These are phyloP conservation scores for Chenopodium berlandieri DNA, from an alignment of 148 eudicot genomes.

Conservation along the genomic window DNA sequence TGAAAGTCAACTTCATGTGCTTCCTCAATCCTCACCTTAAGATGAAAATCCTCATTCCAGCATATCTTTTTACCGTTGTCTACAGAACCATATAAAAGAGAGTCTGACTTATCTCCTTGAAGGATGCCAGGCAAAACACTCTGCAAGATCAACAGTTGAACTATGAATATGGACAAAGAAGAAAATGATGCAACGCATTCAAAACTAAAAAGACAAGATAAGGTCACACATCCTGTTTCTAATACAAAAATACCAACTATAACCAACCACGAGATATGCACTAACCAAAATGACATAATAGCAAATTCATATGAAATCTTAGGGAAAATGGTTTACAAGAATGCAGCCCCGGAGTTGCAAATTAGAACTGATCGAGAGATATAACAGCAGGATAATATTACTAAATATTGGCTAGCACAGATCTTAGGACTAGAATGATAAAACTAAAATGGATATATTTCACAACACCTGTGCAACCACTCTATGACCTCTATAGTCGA, in stretches of 20 bases:
- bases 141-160: conserved; percentile 39
- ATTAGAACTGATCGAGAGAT: background rate
- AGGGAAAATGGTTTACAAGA: background rate
- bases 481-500: conserved; percentile 95
- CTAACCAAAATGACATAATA: background rate
- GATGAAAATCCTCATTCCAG: conserved; percentile 96
- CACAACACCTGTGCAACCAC: conserved; percentile 94
- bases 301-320: background rate
- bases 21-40: conserved; percentile 53
- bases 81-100: conserved; percentile 97
- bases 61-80: conserved; percentile 98
- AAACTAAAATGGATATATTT: background rate
- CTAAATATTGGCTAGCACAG: background rate
- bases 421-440: background rate
- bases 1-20: background rate
- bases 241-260: background rate
- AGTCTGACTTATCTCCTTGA: conserved; percentile 98
- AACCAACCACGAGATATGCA: background rate
- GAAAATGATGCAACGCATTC: background rate
- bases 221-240: background rate
- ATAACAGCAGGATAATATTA: background rate
- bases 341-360: background rate
- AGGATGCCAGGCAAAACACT: conserved; percentile 99
- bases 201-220: background rate
- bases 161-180: background rate